Percentiles rank a stretch among this genome's conserved stretches.
Evolutionary conservation across 345 rosid species (phyloP).

Genomic region (Moricandia arvensis): DNA sequence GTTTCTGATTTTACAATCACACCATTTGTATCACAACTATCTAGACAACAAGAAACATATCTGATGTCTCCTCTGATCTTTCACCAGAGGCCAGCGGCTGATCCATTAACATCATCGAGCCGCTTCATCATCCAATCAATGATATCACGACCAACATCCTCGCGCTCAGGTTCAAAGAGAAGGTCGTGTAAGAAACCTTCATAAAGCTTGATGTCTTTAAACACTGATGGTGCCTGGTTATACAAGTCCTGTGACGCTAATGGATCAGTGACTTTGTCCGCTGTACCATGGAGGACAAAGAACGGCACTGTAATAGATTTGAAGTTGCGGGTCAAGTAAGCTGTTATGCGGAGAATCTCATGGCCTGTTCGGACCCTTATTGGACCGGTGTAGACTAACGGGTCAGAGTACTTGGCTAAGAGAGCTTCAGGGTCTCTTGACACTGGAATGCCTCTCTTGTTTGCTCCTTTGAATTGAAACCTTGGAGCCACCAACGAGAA

Average conservation of each 20-base stretch:
- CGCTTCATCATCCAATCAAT: conserved; percentile 85
- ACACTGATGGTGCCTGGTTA: conserved; percentile 68
- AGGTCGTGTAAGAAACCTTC: conserved; percentile 92
- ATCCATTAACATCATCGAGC: conserved; percentile 38
- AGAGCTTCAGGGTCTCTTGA: conserved; percentile 93
- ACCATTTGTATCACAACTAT: conserved; percentile 29
- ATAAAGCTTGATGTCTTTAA: conserved; percentile 89
- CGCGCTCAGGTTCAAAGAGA: conserved; percentile 85
- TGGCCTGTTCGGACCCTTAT: conserved; percentile 95
- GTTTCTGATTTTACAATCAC: conserved; percentile 16
- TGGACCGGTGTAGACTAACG: conserved; percentile 96
- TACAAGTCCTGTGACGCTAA: conserved; percentile 83
- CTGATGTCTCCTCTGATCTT: conserved; percentile 5
- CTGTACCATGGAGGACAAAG: conserved; percentile 93
- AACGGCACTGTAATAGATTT: conserved; percentile 71
- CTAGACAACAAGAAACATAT: conserved; percentile 20
- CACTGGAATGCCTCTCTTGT: conserved; percentile 96
- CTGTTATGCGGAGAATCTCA: conserved; percentile 79
- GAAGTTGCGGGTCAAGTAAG: conserved; percentile 68
- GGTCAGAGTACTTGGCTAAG: conserved; percentile 84
- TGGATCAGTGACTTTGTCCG: conserved; percentile 90
- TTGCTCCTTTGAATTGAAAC: conserved; percentile 95
- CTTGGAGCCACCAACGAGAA: conserved; percentile 79
- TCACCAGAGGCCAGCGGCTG: conserved; percentile 26
- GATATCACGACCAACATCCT: conserved; percentile 81